phyloP scores from a whole-genome alignment of 1,284 basidiomycete species.

The Sparassis latifolia region DNA sequence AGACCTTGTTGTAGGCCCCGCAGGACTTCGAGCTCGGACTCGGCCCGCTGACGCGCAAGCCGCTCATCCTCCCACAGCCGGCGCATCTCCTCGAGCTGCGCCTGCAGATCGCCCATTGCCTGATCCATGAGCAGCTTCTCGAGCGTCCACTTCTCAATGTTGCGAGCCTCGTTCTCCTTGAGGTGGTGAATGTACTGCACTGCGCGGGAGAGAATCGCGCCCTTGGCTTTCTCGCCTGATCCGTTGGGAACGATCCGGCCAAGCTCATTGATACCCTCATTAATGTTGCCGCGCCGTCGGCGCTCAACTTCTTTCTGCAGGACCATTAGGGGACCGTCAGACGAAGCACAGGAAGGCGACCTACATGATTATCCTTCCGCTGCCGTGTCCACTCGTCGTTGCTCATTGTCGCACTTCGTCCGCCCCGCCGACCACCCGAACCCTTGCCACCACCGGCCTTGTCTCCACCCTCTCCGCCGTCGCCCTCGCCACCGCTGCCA shows the following conservation, averaged over 20 bases:
- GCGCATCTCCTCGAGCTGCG: conserved; percentile 71
- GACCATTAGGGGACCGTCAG: conserved; percentile 1
- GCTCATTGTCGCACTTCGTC: conserved; percentile 31
- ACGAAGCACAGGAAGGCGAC: conserved; percentile 15
- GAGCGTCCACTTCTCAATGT: conserved; percentile 92
- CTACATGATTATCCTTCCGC: conserved; percentile 81
- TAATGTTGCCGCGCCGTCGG: conserved; percentile 88
- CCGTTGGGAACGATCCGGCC: conserved; percentile 84
- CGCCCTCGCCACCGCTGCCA: not conserved
- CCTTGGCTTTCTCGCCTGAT: conserved; percentile 84
- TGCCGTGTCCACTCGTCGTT: conserved; percentile 76
- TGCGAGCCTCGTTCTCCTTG: conserved; percentile 85
- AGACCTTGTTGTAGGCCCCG: conserved; percentile 25
- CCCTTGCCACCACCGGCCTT: conserved; percentile 5
- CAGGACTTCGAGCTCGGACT: conserved; percentile 53
- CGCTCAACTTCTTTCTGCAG: conserved; percentile 94
- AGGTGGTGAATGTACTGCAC: conserved; percentile 87
- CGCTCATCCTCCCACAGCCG: conserved; percentile 71
- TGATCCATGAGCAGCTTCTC: conserved; percentile 92
- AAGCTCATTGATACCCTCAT: conserved; percentile 92
- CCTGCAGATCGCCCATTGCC: conserved; percentile 79
- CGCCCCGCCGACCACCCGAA: conserved; percentile 25
- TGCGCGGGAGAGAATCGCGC: conserved; percentile 78
- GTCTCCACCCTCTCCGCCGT: conserved; percentile 1
- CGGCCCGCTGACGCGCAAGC: conserved; percentile 44